Percentiles rank a stretch among this genome's conserved stretches.
Evolutionary conservation across 1,284 basidiomycete genomes (phyloP).

Genomic region (Malassezia arunalokei): DNA sequence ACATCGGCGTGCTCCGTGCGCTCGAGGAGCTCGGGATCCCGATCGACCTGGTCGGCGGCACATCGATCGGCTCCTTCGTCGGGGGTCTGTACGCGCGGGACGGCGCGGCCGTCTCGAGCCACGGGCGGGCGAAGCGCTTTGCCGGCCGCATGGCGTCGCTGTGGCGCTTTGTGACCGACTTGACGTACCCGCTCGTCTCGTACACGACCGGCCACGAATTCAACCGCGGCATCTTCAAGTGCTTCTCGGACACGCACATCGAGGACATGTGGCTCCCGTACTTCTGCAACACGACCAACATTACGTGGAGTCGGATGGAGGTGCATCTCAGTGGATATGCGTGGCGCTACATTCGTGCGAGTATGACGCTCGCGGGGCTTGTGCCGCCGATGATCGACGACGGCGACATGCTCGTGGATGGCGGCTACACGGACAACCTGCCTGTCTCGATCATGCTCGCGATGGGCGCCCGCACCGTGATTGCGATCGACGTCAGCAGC

Average conservation of each 20-base stretch:
- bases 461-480: conserved; percentile 80
- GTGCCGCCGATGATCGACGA: conserved; percentile 89
- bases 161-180: conserved; percentile 84
- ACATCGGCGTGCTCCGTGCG: conserved; percentile 79
- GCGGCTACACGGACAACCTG: conserved; percentile 28
- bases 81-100: conserved; percentile 93
- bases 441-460: conserved; percentile 80
- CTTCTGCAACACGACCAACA: conserved; percentile 98
- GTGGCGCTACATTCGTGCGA: conserved; percentile 61
- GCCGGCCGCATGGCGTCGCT: conserved; percentile 81
- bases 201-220: conserved; percentile 72
- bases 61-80: conserved; percentile 76
- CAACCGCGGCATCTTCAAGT: conserved; percentile 26
- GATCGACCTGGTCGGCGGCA: conserved; percentile 69
- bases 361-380: conserved; percentile 92
- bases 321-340: conserved; percentile 84
- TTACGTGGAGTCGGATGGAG: conserved; percentile 90
- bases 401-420: conserved; percentile 55
- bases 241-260: conserved; percentile 50
- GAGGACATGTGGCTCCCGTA: conserved; percentile 99
- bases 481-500: conserved; percentile 87
- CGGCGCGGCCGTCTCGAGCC: conserved; percentile 73
- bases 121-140: conserved; percentile 80
- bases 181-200: conserved; percentile 91
- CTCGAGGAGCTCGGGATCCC: conserved; percentile 84